Evolutionary conservation across 1,139 yeast genomes (phyloP), one percentile per base, ranked within the genome.

Genomic region (Yarrowia galli): DNA sequence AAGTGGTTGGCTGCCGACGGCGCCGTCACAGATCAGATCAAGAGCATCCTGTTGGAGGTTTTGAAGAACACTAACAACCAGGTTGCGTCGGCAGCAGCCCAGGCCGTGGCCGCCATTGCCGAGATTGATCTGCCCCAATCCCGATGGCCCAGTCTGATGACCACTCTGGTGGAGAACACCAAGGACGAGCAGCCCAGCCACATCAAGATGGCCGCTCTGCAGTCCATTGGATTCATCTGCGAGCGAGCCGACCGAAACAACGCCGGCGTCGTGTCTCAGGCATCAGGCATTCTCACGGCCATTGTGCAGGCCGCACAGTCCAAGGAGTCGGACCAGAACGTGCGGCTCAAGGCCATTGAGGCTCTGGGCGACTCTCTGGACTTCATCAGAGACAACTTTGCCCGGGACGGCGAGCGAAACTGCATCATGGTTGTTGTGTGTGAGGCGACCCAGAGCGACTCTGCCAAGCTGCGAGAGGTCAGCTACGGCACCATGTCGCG

Each of bases 381-480:
- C 73, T 95, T 95, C 78, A 92, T 95, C 78, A 87, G 89, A 72
- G 85, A 84, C 75, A 95, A 95, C 79, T 96, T 95, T 82, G 92
- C 88, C 74, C 86, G 90, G 70, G 98, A 95, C 76, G 96, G 96
- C 70, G 99, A 95, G 82, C 87, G 99, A 76, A 92, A 95, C 78
- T 93, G 90, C 79, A 90, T 95, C 76, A 95, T 95, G 99, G 98
- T 92, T 81, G 98, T 95, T 66, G 98, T 95, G 15, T 95, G 99
- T 80, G 99, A 95, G 79, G 97, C 98, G 23, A 93, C 99, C 22
- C 98, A 95, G 79, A 91, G 97, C 36, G 85, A 86, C 67, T 91
- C 90, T 75, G 81, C 84, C 63, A 96, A 90, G 74, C 83, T 95
- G 71, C 97, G 93, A 79, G 95, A 97, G 15, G 90, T 97, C 65